A percentile compares a stretch with the other conserved stretches of the same genome.
Conservation (phyloP, 2,329 filamentous ascomycete species). For the Akanthomyces lecanii region DNA sequence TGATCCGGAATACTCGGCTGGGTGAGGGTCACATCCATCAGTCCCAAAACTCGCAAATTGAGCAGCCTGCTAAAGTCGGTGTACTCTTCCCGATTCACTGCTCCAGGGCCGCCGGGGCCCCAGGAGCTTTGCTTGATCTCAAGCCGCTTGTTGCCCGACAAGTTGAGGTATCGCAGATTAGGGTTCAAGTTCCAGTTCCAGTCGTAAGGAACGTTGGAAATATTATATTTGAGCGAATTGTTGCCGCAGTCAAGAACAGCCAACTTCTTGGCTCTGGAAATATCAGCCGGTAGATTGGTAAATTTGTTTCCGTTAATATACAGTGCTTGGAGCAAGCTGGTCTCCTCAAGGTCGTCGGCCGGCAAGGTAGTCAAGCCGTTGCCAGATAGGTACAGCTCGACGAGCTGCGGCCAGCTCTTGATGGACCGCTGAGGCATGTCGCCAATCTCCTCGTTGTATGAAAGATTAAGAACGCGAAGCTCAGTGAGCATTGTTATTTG, state of each 20-base stretch:
- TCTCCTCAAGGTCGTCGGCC: conserved; percentile 89
- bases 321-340: conserved; percentile 78
- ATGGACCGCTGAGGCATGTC: conserved; percentile 88
- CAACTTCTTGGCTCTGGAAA: conserved; percentile 89
- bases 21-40: conserved; percentile 97
- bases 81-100: conserved; percentile 58
- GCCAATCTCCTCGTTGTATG: conserved; percentile 83
- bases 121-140: conserved; percentile 70
- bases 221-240: conserved; percentile 96
- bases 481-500: conserved; percentile 80
- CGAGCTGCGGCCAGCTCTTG: conserved; percentile 82
- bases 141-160: conserved; percentile 93
- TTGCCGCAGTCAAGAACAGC: conserved; percentile 91
- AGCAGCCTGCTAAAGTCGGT: conserved; percentile 85
- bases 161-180: conserved; percentile 88
- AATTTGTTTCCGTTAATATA: conserved; percentile 99
- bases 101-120: conserved; percentile 45
- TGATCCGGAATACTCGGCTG: conserved; percentile 92
- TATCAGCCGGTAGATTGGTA: conserved; percentile 89
- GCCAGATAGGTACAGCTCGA: conserved; percentile 90
- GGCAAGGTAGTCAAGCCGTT: conserved; percentile 90
- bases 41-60: conserved; percentile 80
- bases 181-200: conserved; percentile 99
- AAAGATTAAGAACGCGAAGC: conserved; percentile 83
- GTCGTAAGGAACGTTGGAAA: conserved; percentile 97